A percentile compares a stretch with the other conserved stretches of the same genome.
Conservation (phyloP, 306 rosid species). For the Cucurbita maxima region DNA sequence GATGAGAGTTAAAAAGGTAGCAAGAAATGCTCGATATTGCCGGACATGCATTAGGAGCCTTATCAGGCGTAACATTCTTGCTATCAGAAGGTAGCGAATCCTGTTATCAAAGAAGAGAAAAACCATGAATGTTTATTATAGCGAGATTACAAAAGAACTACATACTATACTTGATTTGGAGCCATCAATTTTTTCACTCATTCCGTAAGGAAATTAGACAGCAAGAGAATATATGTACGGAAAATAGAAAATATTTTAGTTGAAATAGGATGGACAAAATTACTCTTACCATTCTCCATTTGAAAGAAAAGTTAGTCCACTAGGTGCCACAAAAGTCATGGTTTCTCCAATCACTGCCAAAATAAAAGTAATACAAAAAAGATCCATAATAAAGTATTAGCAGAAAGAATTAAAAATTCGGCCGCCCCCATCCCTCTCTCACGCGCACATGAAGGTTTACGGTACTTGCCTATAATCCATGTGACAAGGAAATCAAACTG, state of each 20-base stretch:
- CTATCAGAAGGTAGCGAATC: slow-evolving; percentile 97
- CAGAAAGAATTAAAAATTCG: not conserved
- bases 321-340: slow-evolving; percentile 45
- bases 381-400: not conserved
- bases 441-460: not conserved
- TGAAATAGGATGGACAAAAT: not conserved
- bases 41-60: slow-evolving; percentile 75
- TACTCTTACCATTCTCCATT: slow-evolving; percentile 88
- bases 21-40: slow-evolving; percentile 77
- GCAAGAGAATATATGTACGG: not conserved
- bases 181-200: not conserved
- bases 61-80: slow-evolving; percentile 81
- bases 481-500: slow-evolving; percentile 82
- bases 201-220: not conserved
- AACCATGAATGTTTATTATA: not conserved
- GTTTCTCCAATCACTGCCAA: slow-evolving; percentile 88
- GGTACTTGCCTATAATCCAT: slow-evolving; percentile 55
- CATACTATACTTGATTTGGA: not conserved
- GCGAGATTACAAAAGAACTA: not conserved
- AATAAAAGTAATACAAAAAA: not conserved
- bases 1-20: slow-evolving; percentile 80
- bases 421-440: not conserved
- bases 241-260: not conserved
- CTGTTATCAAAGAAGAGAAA: slow-evolving; percentile 26
- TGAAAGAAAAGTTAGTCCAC: slow-evolving; percentile 41